Evolutionary conservation across 495 filamentous ascomycete species (phyloP).

Genomic region (Lentithecium fluviatile): DNA sequence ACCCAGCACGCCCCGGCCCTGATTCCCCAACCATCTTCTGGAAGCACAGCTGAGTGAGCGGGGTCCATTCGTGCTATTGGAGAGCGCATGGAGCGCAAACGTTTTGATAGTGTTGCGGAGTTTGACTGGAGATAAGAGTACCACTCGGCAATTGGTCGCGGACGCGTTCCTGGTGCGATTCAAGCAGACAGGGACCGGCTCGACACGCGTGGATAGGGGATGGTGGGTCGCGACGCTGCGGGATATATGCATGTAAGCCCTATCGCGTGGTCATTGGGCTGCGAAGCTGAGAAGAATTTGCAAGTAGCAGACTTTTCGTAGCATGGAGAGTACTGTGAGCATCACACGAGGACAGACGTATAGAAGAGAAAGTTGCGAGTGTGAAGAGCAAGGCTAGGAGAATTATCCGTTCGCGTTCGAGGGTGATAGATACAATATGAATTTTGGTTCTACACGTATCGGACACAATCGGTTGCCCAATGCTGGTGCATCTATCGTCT

Average conservation of each 20-base stretch:
- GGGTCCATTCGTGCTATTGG: not conserved
- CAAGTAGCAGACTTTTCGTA: not conserved
- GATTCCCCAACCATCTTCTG: slow-evolving; percentile 29
- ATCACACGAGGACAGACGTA: not conserved
- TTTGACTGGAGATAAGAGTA: slow-evolving; percentile 8
- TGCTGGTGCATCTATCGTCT: slow-evolving; percentile 19
- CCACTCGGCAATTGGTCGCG: slow-evolving; percentile 9
- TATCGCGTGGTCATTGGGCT: slow-evolving; percentile 1
- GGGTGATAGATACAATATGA: not conserved
- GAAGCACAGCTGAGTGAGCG: slow-evolving; percentile 27
- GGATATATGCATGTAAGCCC: slow-evolving; percentile 7
- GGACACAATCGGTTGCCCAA: not conserved
- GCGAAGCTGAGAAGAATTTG: slow-evolving; percentile 5
- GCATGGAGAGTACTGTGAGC: not conserved
- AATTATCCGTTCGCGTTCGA: not conserved
- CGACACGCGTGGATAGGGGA: not conserved
- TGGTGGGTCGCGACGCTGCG: not conserved
- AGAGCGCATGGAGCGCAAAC: not conserved
- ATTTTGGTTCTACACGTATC: not conserved
- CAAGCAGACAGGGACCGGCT: not conserved
- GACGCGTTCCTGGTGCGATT: not conserved
- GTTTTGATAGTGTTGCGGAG: not conserved
- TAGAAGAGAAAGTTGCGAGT: not conserved
- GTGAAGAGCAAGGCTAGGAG: not conserved
- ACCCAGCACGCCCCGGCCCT: slow-evolving; percentile 54